A percentile compares a stretch with the other conserved stretches of the same genome.
phyloP scores from a whole-genome alignment of 805 yeast species.

The Teunomyces tritomae region DNA sequence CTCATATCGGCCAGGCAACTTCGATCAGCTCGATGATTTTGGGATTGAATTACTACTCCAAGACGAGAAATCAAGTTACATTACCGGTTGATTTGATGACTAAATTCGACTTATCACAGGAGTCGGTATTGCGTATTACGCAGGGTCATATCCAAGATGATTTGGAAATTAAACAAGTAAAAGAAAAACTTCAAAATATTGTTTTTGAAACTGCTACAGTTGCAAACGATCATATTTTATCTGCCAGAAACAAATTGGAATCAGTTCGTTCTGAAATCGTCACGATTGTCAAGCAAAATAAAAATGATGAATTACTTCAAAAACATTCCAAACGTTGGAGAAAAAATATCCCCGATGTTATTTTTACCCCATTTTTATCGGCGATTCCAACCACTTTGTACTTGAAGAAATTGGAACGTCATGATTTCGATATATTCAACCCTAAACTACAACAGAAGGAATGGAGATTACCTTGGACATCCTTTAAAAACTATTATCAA shows the following conservation, averaged over 20 bases:
- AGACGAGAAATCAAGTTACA: constrained; percentile 47
- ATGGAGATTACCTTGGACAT: constrained; percentile 65
- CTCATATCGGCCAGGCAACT: constrained; percentile 82
- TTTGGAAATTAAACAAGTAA: constrained; percentile 21
- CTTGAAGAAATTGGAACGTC: constrained; percentile 55
- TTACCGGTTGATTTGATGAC: constrained; percentile 65
- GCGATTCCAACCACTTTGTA: constrained; percentile 65
- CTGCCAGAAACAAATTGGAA: constrained; percentile 58
- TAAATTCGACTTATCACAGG: constrained; percentile 57
- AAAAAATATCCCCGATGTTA: constrained; percentile 54
- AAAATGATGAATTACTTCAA: constrained; percentile 22
- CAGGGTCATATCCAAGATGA: constrained; percentile 40
- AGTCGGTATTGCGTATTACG: constrained; percentile 48
- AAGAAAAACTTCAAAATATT: constrained; percentile 49
- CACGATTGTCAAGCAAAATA: constrained; percentile 20
- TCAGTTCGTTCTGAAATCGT: constrained; percentile 38
- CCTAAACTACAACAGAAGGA: constrained; percentile 47
- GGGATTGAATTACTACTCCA: constrained; percentile 58
- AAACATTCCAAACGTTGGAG: constrained; percentile 38
- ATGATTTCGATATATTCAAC: constrained; percentile 60
- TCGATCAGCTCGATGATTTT: constrained; percentile 65
- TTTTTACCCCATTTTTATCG: constrained; percentile 66
- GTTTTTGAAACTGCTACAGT: constrained; percentile 67
- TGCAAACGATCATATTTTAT: constrained; percentile 76
- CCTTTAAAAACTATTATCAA: constrained; percentile 47